phyloP scores from a whole-genome alignment of 169 alveolate genomes.

The Cryptosporidium viatorum region DNA sequence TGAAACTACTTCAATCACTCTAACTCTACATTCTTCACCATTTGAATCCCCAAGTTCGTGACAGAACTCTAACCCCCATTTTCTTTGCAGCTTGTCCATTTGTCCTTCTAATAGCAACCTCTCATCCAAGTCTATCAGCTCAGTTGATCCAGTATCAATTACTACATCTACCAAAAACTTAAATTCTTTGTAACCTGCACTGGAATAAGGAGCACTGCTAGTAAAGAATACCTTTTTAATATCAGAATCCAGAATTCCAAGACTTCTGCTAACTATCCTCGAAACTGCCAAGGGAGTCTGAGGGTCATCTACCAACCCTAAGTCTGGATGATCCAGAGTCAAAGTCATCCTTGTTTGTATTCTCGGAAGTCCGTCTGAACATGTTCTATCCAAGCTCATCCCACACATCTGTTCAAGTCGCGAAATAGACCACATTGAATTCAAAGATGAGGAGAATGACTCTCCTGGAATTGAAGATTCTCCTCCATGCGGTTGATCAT shows the following conservation, averaged over 20 bases:
- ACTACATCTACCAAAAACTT: slow-evolving; percentile 21
- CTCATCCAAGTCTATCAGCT: slow-evolving; percentile 2
- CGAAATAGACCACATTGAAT: slow-evolving; percentile 76
- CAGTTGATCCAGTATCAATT: slow-evolving; percentile 32
- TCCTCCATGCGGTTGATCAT: slow-evolving; percentile 6
- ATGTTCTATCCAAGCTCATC: slow-evolving; percentile 78
- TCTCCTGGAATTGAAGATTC: background rate
- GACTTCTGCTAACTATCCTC: slow-evolving; percentile 20
- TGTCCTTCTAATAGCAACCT: background rate
- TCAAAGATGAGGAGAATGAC: background rate
- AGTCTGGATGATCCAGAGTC: slow-evolving; percentile 27
- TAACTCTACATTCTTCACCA: slow-evolving; percentile 29
- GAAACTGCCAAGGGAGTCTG: background rate
- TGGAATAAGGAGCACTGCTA: background rate
- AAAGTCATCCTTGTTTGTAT: background rate
- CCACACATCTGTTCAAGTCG: slow-evolving; percentile 79
- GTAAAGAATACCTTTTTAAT: slow-evolving; percentile 44
- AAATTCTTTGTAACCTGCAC: background rate
- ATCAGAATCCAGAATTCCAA: slow-evolving; percentile 52
- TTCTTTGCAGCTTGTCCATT: background rate
- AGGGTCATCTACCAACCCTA: slow-evolving; percentile 13
- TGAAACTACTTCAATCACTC: slow-evolving; percentile 9
- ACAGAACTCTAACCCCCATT: slow-evolving; percentile 28
- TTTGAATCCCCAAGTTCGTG: slow-evolving; percentile 17
- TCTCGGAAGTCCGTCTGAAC: slow-evolving; percentile 78